Conservation (phyloP, 495 filamentous ascomycete species). For the Acidiella bohemica region DNA sequence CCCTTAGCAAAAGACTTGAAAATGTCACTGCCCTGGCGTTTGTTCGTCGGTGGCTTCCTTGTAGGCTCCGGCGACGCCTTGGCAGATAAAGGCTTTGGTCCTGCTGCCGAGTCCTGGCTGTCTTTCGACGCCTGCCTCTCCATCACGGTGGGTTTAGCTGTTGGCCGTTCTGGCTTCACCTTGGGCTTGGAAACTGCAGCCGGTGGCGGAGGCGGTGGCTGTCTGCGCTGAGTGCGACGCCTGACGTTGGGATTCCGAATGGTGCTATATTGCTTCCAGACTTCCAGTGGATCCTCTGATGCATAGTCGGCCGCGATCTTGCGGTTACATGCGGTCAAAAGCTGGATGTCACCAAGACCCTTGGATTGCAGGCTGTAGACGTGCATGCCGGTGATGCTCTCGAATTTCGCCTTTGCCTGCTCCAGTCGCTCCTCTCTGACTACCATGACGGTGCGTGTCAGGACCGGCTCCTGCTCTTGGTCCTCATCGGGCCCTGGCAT, state of each 20-base stretch:
- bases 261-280: slow-evolving; percentile 49
- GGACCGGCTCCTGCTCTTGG: slow-evolving; percentile 27
- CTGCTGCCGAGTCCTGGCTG: slow-evolving; percentile 9
- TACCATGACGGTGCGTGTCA: slow-evolving; percentile 50
- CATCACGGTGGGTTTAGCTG: slow-evolving; percentile 1
- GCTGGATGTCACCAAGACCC: slow-evolving; percentile 59
- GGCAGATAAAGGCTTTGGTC: slow-evolving; percentile 21
- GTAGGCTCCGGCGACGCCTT: slow-evolving; percentile 22
- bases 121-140: slow-evolving; percentile 11
- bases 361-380: slow-evolving; percentile 73
- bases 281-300: slow-evolving; percentile 50
- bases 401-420: slow-evolving; percentile 53
- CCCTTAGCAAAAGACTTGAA: slow-evolving; percentile 79
- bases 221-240: slow-evolving; percentile 36
- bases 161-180: not conserved
- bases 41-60: slow-evolving; percentile 25
- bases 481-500: slow-evolving; percentile 40
- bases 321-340: slow-evolving; percentile 53
- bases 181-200: slow-evolving; percentile 4
- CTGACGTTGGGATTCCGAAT: slow-evolving; percentile 54
- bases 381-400: slow-evolving; percentile 61
- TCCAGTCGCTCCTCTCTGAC: slow-evolving; percentile 69
- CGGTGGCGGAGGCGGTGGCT: slow-evolving; percentile 13
- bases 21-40: slow-evolving; percentile 51
- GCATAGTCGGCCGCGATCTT: slow-evolving; percentile 41